Evolutionary conservation across 2,329 filamentous ascomycete genomes (phyloP), one percentile per base, ranked within the genome.

Genomic region (Helotiales sp.): DNA sequence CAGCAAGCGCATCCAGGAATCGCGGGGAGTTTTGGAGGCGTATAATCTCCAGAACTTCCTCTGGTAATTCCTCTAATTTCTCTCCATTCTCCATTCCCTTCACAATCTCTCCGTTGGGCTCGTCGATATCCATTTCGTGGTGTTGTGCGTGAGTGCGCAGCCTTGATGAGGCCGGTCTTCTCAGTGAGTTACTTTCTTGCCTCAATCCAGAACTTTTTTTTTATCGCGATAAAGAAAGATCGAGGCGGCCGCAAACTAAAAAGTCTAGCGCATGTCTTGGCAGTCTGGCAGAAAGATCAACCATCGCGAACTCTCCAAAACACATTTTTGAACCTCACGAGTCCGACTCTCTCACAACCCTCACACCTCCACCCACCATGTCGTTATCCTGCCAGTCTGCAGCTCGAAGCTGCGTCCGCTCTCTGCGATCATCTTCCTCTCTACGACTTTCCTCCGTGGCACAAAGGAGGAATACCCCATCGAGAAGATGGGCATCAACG

Each of bases 401-500:
- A 78, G 87, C 86, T 74, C 87, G 86, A 80, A 85, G 84, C 85
- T 90, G 86, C 82, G 85, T 86, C 73, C 85, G 86, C 74, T 86
- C 88, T 78, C 80, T 90, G 74, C 86, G 87, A 77, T 80, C 83
- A 70, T 78, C 80, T 69, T 73, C 78, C 72, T 78, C 82, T 61
- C 70, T 84, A 72, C 81, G 84, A 75, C 78, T 80, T 71, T 82
- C 85, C 64, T 79, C 78, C 70, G 70, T 83, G 63, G 82, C 82
- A 79, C 84, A 79, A 50, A 69, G 74, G 75, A 83, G 82, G 77
- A 81, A 81, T 64, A 77, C 80, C 49, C 78, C 80, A 72, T 78
- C 88, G 78, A 89, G 91, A 82, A 89, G 96, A 87, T 94, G 93
- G 91, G 92, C 96, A 82, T 95, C 93, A 70, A 94, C 93, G 75